Base-by-base conservation (phyloP, 345 rosid genomes). In the Melastoma malabathricum region DNA sequence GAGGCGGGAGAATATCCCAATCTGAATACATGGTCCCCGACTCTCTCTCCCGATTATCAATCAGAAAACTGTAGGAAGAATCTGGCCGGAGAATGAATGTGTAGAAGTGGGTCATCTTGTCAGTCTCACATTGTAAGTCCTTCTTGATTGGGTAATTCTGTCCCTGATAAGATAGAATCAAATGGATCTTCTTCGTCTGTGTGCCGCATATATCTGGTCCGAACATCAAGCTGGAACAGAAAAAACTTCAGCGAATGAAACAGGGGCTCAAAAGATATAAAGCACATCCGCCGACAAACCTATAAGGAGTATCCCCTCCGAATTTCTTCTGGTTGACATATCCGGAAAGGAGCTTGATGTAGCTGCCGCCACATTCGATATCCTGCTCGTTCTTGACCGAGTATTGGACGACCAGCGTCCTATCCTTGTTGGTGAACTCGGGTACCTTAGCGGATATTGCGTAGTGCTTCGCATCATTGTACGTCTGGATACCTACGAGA, bases 281-380 rank as follows among this genome's bases (percentile, higher is more conserved):
- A 5, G 23, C 25, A 46, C n/a, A 52, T 15, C 27, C 18, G 29
- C 27, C 54, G 20, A 68, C 50, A 10, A 46, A 90, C 98, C 92
- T 84, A 68, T 84, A 90, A 51, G 98, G 98, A 50, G 98, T 82
- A 64, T 90, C 98, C n/a, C 98, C 98, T 44, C 98, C 98, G 72
- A 78, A 90, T 66, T 86, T 89, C 75, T 90, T 90, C 65, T 90
- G 98, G 72, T 86, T 90, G 27, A 90, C 96, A 61, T 76, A 86
- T 23, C 89, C 89, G n/a, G 96, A 90, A 54, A 66, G 87, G 63
- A 90, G 94, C 78, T 90, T 86, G 56, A 90, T 80, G 72, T 90
- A 86, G 46, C 89, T 96, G 17, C 98, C 98, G 6, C 98, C 98
- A 61, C 98, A 90, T 65, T 90, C 96, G 43, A 90, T 84, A 60